Evolutionary conservation across 495 filamentous ascomycete genomes (phyloP).

Genomic region (Hyphodiscus hymeniophilus): DNA sequence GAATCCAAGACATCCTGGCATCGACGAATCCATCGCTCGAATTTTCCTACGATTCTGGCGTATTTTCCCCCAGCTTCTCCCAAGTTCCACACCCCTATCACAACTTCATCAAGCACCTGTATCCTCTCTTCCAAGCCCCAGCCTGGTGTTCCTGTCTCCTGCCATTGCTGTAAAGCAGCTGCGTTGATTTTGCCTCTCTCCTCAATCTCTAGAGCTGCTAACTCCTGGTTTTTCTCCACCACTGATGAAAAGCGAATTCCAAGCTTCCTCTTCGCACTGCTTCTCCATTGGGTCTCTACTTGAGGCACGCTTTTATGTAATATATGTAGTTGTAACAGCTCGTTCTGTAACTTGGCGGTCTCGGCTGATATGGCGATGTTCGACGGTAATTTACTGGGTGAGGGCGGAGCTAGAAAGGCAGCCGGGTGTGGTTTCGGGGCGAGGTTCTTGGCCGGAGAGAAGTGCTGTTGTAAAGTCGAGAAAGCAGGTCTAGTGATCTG

Average conservation of each 20-base stretch:
- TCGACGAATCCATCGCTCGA: slow-evolving; percentile 41
- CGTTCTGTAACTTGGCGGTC: slow-evolving; percentile 55
- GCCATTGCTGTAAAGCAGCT: slow-evolving; percentile 31
- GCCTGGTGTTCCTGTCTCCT: slow-evolving; percentile 16
- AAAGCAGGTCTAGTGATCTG: slow-evolving; percentile 45
- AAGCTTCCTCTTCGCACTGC: slow-evolving; percentile 35
- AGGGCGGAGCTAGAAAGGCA: slow-evolving; percentile 42
- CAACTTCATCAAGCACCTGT: slow-evolving; percentile 39
- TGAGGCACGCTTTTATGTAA: slow-evolving; percentile 44
- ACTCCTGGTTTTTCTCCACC: slow-evolving; percentile 24
- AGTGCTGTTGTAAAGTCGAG: slow-evolving; percentile 61
- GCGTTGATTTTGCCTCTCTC: slow-evolving; percentile 30
- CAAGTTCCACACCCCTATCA: slow-evolving; percentile 41
- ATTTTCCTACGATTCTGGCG: slow-evolving; percentile 34
- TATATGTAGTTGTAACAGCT: slow-evolving; percentile 65
- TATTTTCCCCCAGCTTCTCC: slow-evolving; percentile 42
- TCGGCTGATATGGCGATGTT: slow-evolving; percentile 51
- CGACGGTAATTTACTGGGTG: slow-evolving; percentile 41
- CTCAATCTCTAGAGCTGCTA: slow-evolving; percentile 24
- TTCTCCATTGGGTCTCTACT: slow-evolving; percentile 34
- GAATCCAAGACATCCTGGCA: slow-evolving; percentile 32
- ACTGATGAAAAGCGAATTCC: slow-evolving; percentile 32
- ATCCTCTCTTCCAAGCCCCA: slow-evolving; percentile 39
- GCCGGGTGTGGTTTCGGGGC: slow-evolving; percentile 48
- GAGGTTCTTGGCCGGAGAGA: slow-evolving; percentile 53